Conservation (phyloP, 352 stramenopile species). For the Pilasporangium apinafurcum region DNA sequence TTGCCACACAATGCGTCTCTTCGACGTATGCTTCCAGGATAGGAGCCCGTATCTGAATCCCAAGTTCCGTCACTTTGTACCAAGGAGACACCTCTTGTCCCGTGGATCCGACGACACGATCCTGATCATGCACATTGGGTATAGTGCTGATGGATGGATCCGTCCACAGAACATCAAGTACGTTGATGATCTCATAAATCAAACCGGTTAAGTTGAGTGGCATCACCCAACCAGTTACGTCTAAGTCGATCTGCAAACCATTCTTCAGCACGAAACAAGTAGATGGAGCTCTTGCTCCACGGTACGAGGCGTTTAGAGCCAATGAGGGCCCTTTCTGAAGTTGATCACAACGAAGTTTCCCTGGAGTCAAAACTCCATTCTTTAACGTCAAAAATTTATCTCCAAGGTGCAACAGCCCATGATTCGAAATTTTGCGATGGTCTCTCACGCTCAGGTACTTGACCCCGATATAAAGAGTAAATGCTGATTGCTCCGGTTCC, state of each 20-base stretch:
- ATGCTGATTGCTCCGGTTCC: conserved; percentile 51
- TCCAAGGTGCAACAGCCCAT: conserved; percentile 72
- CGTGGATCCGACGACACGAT: conserved; percentile 7
- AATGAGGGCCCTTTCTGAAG: conserved; percentile 52
- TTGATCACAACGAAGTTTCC: conserved; percentile 64
- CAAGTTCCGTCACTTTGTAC: conserved; percentile 65
- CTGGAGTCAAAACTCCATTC: conserved; percentile 60
- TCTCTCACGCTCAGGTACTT: conserved; percentile 59
- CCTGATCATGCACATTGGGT: conserved; percentile 3
- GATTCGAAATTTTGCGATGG: conserved; percentile 63
- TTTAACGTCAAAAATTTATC: conserved; percentile 82
- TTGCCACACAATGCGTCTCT: conserved; percentile 83
- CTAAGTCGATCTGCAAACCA: conserved; percentile 53
- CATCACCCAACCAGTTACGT: conserved; percentile 75
- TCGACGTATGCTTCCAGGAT: conserved; percentile 84
- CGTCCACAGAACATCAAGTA: conserved; percentile 65
- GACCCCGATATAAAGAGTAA: conserved; percentile 49
- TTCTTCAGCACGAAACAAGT: conserved; percentile 57
- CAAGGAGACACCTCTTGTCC: conserved; percentile 16
- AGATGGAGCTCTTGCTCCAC: conserved; percentile 25
- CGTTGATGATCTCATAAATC: conserved; percentile 70
- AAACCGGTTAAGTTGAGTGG: conserved; percentile 61
- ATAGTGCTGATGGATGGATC: conserved; percentile 9
- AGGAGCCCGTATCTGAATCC: conserved; percentile 64
- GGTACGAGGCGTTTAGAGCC: conserved; percentile 56